Conservation (phyloP, 805 yeast genomes). For the Monosporozyma servazzii region DNA sequence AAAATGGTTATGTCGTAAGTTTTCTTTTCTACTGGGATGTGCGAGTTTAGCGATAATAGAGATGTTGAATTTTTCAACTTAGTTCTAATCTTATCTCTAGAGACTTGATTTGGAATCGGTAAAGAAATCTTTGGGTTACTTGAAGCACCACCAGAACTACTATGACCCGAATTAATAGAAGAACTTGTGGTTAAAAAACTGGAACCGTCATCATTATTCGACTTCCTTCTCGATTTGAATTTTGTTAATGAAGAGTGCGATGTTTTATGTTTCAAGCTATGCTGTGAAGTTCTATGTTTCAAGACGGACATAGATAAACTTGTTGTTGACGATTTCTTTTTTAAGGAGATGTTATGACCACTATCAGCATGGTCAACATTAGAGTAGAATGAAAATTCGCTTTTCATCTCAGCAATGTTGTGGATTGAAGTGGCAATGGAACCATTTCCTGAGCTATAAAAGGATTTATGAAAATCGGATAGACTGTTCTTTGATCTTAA, state of each 20-base stretch:
- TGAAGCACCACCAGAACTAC: slow-evolving; percentile 2
- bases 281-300: slow-evolving; percentile 17
- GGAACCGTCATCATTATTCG: slow-evolving; percentile 13
- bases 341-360: slow-evolving; percentile 3
- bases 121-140: slow-evolving; percentile 37
- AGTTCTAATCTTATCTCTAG: slow-evolving; percentile 45
- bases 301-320: slow-evolving; percentile 16
- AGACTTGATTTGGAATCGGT: slow-evolving; percentile 48
- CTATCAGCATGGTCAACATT: neutral
- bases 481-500: slow-evolving; percentile 15
- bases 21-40: slow-evolving; percentile 16
- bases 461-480: slow-evolving; percentile 19
- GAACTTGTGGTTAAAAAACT: slow-evolving; percentile 5
- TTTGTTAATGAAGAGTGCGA: slow-evolving; percentile 28
- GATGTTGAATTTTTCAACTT: slow-evolving; percentile 39
- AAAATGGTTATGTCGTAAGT: slow-evolving; percentile 23
- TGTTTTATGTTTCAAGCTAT: slow-evolving; percentile 24
- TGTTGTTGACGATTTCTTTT: slow-evolving; percentile 17
- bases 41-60: slow-evolving; percentile 22
- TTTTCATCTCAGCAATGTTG: neutral
- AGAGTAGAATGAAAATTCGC: slow-evolving; percentile 1
- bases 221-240: slow-evolving; percentile 22
- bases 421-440: neutral
- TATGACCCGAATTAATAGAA: slow-evolving; percentile 2
- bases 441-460: slow-evolving; percentile 2